Percentiles rank a stretch among this genome's conserved stretches.
phyloP scores from a whole-genome alignment of 1,139 yeast species.

The Protomyces gravidus region DNA sequence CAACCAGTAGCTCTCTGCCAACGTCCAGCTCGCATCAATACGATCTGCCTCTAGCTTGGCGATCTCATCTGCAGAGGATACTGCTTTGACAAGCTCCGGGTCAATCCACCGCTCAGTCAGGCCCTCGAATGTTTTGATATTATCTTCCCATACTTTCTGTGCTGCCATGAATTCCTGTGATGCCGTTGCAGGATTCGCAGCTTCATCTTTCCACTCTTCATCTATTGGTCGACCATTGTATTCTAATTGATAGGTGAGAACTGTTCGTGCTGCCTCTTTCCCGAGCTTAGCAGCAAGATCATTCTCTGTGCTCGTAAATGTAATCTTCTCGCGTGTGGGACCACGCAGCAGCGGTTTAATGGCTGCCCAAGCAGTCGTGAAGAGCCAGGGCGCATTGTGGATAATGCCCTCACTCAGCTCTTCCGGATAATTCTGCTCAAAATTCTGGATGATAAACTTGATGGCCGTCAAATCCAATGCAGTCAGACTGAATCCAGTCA shows the following conservation, averaged over 20 bases:
- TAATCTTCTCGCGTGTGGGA: conserved; percentile 17
- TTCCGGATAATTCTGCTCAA: conserved; percentile 26
- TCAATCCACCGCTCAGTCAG: conserved; percentile 17
- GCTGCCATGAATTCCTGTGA: conserved; percentile 10
- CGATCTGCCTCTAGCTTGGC: conserved; percentile 1
- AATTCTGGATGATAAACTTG: conserved; percentile 25
- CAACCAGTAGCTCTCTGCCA: conserved; percentile 20
- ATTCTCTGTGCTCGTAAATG: conserved; percentile 13
- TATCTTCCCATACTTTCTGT: conserved; percentile 11
- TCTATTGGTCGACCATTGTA: conserved; percentile 6
- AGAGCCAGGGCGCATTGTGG: conserved; percentile 26
- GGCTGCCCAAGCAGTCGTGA: conserved; percentile 18
- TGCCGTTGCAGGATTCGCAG: conserved; percentile 5
- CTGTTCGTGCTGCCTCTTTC: conserved; percentile 5
- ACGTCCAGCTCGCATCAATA: conserved; percentile 4
- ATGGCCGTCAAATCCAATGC: conserved; percentile 16
- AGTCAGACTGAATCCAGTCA: conserved; percentile 21
- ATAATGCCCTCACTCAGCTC: conserved; percentile 25
- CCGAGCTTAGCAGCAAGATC: conserved; percentile 23
- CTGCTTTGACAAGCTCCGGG: conserved; percentile 3
- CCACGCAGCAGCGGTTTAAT: conserved; percentile 24
- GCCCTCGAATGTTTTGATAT: conserved; percentile 4
- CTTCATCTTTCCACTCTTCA: conserved; percentile 12
- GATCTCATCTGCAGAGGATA: conserved; percentile 1
- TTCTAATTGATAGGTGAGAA: conserved; percentile 5